These are phyloP conservation scores for Strobilomyces dryophilus DNA, from an alignment of 768 basidiomycete genomes.

Conservation along the genomic window DNA sequence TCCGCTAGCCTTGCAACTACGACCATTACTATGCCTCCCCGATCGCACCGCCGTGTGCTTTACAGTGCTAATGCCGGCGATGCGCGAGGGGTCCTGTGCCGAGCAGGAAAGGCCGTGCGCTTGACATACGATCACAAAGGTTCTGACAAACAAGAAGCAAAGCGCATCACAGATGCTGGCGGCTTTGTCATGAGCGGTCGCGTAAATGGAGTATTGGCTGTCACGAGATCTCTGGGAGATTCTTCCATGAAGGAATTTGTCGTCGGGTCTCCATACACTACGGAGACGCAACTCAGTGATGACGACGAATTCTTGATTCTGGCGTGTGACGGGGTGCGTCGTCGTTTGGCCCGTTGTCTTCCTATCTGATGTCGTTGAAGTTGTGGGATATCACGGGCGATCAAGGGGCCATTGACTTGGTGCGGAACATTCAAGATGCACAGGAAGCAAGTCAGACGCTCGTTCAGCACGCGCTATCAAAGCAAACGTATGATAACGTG, in stretches of 20 bases:
- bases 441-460: slow-evolving; percentile 77
- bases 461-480: slow-evolving; percentile 78
- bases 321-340: slow-evolving; percentile 93
- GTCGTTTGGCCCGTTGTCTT: background rate
- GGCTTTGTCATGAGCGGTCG: slow-evolving; percentile 99
- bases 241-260: slow-evolving; percentile 99
- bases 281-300: slow-evolving; percentile 88
- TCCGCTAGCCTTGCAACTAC: slow-evolving; percentile 30
- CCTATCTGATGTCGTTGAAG: slow-evolving; percentile 38
- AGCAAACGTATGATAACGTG: slow-evolving; percentile 94
- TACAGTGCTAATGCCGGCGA: slow-evolving; percentile 98
- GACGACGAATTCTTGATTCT: slow-evolving; percentile 94
- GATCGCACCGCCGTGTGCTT: slow-evolving; percentile 64
- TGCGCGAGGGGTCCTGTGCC: slow-evolving; percentile 89
- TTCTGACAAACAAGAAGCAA: slow-evolving; percentile 94
- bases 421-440: slow-evolving; percentile 68
- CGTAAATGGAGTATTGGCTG: slow-evolving; percentile 95
- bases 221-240: slow-evolving; percentile 93
- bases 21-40: slow-evolving; percentile 39
- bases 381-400: slow-evolving; percentile 96
- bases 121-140: slow-evolving; percentile 99
- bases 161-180: slow-evolving; percentile 95
- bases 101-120: slow-evolving; percentile 84
- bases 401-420: slow-evolving; percentile 84
- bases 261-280: slow-evolving; percentile 96